Base-by-base conservation (phyloP, 306 rosid genomes). In the Echinosophora koreensis region DNA sequence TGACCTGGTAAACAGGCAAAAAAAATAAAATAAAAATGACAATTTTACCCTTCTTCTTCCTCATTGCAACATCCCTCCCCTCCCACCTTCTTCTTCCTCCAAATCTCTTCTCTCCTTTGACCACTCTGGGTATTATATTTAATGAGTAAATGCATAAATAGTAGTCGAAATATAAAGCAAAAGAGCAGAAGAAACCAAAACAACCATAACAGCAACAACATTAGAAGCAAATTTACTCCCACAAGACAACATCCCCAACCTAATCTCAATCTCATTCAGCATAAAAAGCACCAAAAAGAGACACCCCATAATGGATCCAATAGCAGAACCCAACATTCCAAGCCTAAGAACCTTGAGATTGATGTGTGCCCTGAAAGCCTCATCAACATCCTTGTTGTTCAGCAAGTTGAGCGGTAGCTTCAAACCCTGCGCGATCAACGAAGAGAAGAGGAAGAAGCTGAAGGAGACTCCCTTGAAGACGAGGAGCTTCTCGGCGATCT, bases 271-370 rank as follows among this genome's bases (percentile, higher is more conserved):
- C 32, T 92, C 97, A 55, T 90, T 79, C 0, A 95, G 88, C 98
- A 90, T 95, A 0, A 97, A 95, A 6, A 95, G 87, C 84, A 95
- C 69, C 38, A 95, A 54, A 50, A 95, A 92, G 28, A 92, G 4
- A 63, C 98, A 94, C 0, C 98, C 97, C 97, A 94, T 84, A 2
- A 92, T 95, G 0, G 97, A 94, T 28, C 98, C 98, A 18, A 87
- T 12, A 0, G 97, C 98, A 0, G 97, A 92, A 1, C 75, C 97
- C 80, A 94, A 18, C 98, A 94, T 94, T 1, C 98, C 98, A 0
- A 89, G 18, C 16, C 98, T 77, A 1, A 94, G 81, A 0, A 84
- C 90, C 85, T 73, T 85, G 32, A 86, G 50, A 50, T 92, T 92
- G 56, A 94, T 92, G 80, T 90, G 98, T 1, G 95, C 92, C 69